Conservation (phyloP, 495 filamentous ascomycete genomes). For the Annulohypoxylon nitens region DNA sequence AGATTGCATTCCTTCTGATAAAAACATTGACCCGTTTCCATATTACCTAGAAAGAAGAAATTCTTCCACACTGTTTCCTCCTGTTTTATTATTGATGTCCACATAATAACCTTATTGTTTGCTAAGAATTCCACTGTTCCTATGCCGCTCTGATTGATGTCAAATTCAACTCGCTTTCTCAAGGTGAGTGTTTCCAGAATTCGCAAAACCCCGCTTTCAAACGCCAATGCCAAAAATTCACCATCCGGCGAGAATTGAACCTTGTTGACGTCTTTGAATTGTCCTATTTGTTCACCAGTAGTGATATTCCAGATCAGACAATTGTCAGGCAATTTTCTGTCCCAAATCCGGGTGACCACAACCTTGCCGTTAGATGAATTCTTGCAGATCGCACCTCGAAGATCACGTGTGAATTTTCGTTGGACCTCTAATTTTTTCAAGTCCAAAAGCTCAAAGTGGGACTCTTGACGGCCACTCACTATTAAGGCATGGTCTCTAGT, state of each 20-base stretch:
- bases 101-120: constrained; percentile 4
- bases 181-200: constrained; percentile 9
- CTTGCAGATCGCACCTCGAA: too few species aligned
- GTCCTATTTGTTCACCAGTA: neutral
- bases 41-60: neutral
- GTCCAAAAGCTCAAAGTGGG: too few species aligned
- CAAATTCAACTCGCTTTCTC: constrained; percentile 8
- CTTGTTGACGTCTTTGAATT: neutral
- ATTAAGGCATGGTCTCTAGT: too few species aligned
- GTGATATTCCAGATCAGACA: constrained; percentile 16
- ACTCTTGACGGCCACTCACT: too few species aligned
- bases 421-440: too few species aligned
- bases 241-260: constrained; percentile 10
- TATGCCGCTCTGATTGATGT: too few species aligned
- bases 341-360: too few species aligned
- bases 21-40: neutral
- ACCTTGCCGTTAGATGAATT: too few species aligned
- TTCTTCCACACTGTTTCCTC: too few species aligned
- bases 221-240: neutral
- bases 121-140: constrained; percentile 2
- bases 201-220: neutral
- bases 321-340: too few species aligned
- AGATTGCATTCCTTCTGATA: neutral
- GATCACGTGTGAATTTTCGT: too few species aligned
- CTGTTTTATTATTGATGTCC: too few species aligned